Evolutionary conservation across 495 filamentous ascomycete species (phyloP).

Genomic region (Neurospora discreta): DNA sequence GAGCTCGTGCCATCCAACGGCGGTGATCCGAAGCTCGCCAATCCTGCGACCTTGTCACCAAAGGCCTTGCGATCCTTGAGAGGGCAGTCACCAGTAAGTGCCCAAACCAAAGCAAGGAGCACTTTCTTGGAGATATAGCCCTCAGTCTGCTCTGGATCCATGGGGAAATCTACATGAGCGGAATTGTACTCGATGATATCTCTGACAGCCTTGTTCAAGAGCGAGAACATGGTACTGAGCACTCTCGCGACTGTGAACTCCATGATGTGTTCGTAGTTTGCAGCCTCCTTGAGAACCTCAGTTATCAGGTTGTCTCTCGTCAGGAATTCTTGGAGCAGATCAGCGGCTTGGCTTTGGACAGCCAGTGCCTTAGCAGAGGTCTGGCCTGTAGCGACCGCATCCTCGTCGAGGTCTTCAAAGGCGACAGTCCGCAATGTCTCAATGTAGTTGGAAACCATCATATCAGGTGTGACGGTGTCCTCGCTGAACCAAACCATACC

Average conservation of each 20-base stretch:
- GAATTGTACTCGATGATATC: constrained; percentile 91
- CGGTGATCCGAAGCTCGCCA: constrained; percentile 77
- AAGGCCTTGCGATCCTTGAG: constrained; percentile 78
- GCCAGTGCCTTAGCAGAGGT: constrained; percentile 63
- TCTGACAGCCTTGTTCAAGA: constrained; percentile 85
- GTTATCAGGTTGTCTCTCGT: constrained; percentile 66
- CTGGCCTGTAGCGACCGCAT: constrained; percentile 70
- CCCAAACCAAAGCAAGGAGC: constrained; percentile 84
- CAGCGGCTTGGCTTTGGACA: constrained; percentile 64
- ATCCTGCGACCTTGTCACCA: constrained; percentile 65
- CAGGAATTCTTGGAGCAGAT: constrained; percentile 63
- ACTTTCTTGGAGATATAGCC: constrained; percentile 86
- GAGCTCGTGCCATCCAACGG: constrained; percentile 61
- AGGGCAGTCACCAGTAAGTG: constrained; percentile 89
- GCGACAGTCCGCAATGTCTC: constrained; percentile 65
- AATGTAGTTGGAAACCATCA: constrained; percentile 90
- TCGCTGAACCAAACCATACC: constrained; percentile 99
- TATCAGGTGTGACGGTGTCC: constrained; percentile 81
- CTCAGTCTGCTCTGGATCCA: constrained; percentile 81
- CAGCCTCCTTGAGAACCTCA: constrained; percentile 63
- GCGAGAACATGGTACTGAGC: constrained; percentile 85
- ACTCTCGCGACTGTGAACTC: constrained; percentile 85
- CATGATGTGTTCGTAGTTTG: constrained; percentile 89
- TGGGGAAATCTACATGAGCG: constrained; percentile 85
- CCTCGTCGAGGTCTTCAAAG: constrained; percentile 92